Conservation (phyloP, 192 early-diverging fungal species). For the Backusella tuberculispora region DNA sequence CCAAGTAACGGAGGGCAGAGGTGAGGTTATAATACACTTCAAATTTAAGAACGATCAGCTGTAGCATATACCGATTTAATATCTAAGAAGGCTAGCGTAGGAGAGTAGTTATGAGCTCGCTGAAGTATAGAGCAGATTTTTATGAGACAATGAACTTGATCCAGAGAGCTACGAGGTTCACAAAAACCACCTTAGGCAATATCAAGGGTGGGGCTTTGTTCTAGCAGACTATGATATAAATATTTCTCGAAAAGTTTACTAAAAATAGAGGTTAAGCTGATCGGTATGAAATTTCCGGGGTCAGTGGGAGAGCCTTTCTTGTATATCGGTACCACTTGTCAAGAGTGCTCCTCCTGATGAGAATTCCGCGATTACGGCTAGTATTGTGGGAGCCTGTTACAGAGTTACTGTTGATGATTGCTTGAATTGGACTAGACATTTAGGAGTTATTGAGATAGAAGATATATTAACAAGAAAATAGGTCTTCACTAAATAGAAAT, state of each 20-base stretch:
- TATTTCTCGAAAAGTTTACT: constrained; percentile 22
- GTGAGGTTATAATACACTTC: not conserved
- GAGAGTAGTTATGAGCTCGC: not conserved
- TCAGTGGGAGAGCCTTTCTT: constrained; percentile 23
- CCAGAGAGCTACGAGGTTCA: constrained; percentile 3
- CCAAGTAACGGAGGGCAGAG: not conserved
- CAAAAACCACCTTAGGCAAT: constrained; percentile 27
- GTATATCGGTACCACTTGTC: constrained; percentile 26
- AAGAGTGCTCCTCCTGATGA: no score
- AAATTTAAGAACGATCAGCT: constrained; percentile 17
- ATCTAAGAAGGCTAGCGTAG: constrained; percentile 26
- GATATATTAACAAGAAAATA: no score
- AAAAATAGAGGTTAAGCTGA: constrained; percentile 22
- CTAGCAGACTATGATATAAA: not conserved
- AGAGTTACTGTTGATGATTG: no score
- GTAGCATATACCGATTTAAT: constrained; percentile 31
- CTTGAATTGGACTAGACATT: no score
- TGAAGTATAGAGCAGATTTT: not conserved
- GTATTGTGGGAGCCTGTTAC: no score
- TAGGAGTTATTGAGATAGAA: no score
- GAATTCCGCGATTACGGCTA: no score
- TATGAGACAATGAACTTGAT: constrained; percentile 22
- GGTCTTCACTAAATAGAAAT: no score
- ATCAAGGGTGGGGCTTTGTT: constrained; percentile 20
- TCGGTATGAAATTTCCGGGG: constrained; percentile 24